Percentiles rank a stretch among this genome's conserved stretches.
Evolutionary conservation across 1,284 basidiomycete genomes (phyloP).

Genomic region (Erythrobasidium hasegawianum): DNA sequence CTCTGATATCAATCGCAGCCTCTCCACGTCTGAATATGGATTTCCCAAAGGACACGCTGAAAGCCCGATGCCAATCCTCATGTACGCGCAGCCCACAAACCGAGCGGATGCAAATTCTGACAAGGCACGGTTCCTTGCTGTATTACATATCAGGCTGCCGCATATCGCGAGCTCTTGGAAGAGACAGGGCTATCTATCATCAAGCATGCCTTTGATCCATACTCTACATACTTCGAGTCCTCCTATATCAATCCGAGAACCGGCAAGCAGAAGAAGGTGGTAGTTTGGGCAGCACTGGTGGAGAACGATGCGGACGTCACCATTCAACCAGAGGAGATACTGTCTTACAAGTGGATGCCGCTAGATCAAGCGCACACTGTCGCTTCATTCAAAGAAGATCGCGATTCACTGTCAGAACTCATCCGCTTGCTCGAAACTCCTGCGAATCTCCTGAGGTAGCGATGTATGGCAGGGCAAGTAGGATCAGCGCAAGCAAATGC

Average conservation of each 20-base stretch:
- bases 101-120: not conserved
- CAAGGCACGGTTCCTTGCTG: not conserved
- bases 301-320: not conserved
- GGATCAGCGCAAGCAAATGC: too few species aligned
- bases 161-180: slow-evolving; percentile 16
- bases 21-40: slow-evolving; percentile 20
- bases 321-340: slow-evolving; percentile 30
- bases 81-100: not conserved
- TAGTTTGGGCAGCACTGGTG: slow-evolving; percentile 14
- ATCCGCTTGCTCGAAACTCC: not conserved
- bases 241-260: slow-evolving; percentile 17
- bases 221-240: slow-evolving; percentile 10
- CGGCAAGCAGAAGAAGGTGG: slow-evolving; percentile 2
- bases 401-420: not conserved
- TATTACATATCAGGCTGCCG: slow-evolving; percentile 5
- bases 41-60: slow-evolving; percentile 31
- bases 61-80: slow-evolving; percentile 10
- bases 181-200: slow-evolving; percentile 9
- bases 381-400: slow-evolving; percentile 14
- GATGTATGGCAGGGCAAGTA: too few species aligned
- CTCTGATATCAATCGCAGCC: not conserved
- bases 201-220: slow-evolving; percentile 12
- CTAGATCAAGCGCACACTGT: slow-evolving; percentile 8
- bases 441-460: too few species aligned
- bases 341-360: slow-evolving; percentile 10